Evolutionary conservation across 2,329 filamentous ascomycete species (phyloP).

Genomic region (Arthrobotrys musiformis): DNA sequence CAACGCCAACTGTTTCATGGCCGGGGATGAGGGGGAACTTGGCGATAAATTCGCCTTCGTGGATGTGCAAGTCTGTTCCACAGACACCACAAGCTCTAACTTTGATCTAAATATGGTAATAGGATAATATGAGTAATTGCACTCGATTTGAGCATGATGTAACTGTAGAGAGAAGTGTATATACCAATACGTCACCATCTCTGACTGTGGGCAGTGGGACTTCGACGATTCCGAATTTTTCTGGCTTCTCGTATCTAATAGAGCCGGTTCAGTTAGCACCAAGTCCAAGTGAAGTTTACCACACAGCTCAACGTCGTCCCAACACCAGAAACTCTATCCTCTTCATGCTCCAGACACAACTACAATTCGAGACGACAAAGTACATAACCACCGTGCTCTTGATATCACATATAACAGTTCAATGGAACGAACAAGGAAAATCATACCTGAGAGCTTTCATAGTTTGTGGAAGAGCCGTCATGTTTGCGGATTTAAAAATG

Average conservation of each 20-base stretch:
- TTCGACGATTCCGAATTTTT: conserved; percentile 71
- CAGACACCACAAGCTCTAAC: conserved; percentile 76
- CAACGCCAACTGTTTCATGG: conserved; percentile 75
- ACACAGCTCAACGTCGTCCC: conserved; percentile 55
- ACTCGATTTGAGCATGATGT: neutral
- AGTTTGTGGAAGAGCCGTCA: conserved; percentile 65
- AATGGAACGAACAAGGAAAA: conserved; percentile 2
- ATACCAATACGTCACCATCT: conserved; percentile 70
- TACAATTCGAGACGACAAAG: neutral
- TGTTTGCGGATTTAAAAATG: conserved; percentile 57
- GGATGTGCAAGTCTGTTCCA: conserved; percentile 68
- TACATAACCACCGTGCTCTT: no score
- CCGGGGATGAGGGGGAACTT: conserved; percentile 65
- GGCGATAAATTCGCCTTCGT: conserved; percentile 75
- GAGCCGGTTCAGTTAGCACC: conserved; percentile 12
- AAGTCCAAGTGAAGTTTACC: neutral
- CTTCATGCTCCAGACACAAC: neutral
- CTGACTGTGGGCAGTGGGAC: conserved; percentile 72
- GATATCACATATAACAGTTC: conserved; percentile 9
- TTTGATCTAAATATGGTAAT: conserved; percentile 67
- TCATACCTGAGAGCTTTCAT: conserved; percentile 73
- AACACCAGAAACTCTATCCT: conserved; percentile 17
- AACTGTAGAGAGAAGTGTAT: conserved; percentile 34
- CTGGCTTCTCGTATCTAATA: conserved; percentile 71
- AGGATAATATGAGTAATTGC: neutral